These are phyloP conservation scores for Saxophila tyrrhenica DNA, from an alignment of 495 filamentous ascomycete genomes.

Conservation along the genomic window DNA sequence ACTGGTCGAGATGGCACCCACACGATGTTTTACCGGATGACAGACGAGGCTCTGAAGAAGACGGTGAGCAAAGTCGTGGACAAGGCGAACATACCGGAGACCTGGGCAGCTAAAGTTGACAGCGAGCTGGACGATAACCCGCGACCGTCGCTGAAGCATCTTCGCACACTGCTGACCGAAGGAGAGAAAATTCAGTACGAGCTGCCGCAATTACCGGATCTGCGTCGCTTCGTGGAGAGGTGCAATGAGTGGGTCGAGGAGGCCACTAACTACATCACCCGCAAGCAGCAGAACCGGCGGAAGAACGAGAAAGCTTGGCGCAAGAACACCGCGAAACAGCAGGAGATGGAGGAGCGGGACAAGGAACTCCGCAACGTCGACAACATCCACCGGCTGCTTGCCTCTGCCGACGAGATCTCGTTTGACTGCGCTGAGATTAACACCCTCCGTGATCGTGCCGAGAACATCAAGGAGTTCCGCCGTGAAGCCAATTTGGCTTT, in stretches of 20 bases:
- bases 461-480: constrained; percentile 80
- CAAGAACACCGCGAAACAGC: constrained; percentile 53
- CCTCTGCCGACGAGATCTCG: constrained; percentile 73
- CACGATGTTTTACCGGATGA: constrained; percentile 41
- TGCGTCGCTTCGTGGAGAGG: constrained; percentile 82
- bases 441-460: constrained; percentile 73
- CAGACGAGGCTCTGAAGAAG: constrained; percentile 53
- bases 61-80: constrained; percentile 70
- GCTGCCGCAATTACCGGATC: constrained; percentile 66
- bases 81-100: constrained; percentile 72
- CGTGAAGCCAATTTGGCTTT: constrained; percentile 60
- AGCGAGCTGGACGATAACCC: constrained; percentile 70
- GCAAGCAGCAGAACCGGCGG: constrained; percentile 95
- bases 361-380: constrained; percentile 82
- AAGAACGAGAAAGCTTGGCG: constrained; percentile 95
- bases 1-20: constrained; percentile 46
- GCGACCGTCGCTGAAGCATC: constrained; percentile 71
- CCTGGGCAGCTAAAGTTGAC: constrained; percentile 85
- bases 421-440: constrained; percentile 93
- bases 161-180: constrained; percentile 77
- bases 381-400: constrained; percentile 75
- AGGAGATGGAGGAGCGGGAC: constrained; percentile 81
- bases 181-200: constrained; percentile 96
- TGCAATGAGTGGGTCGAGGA: constrained; percentile 98
- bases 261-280: constrained; percentile 89